Percentiles rank a stretch among this genome's conserved stretches.
These are phyloP conservation scores for Trifolium repens DNA, from an alignment of 306 rosid species.

Conservation along the genomic window DNA sequence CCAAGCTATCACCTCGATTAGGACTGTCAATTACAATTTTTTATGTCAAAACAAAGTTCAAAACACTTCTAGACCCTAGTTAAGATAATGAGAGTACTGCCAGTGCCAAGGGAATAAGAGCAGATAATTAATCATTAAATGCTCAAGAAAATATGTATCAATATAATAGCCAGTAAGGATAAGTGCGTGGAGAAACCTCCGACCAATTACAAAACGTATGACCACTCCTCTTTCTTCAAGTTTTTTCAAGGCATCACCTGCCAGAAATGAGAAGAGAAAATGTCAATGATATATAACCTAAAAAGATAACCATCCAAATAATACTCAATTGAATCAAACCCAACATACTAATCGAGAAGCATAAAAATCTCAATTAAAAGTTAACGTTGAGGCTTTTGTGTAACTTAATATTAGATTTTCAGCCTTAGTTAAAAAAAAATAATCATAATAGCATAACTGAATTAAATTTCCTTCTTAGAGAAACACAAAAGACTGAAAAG, in stretches of 20 bases:
- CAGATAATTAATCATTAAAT: constrained; percentile 26
- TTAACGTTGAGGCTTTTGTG: neutral
- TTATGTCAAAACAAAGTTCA: constrained; percentile 33
- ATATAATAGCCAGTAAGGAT: constrained; percentile 39
- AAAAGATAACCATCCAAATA: constrained; percentile 24
- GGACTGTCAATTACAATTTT: constrained; percentile 64
- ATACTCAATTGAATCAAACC: constrained; percentile 34
- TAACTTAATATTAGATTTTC: constrained; percentile 3
- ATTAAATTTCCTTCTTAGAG: constrained; percentile 18
- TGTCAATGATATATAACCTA: constrained; percentile 21
- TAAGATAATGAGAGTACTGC: neutral
- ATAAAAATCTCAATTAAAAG: constrained; percentile 20
- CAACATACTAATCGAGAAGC: constrained; percentile 5
- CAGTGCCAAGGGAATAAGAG: constrained; percentile 27
- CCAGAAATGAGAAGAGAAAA: constrained; percentile 36
- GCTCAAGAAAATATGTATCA: constrained; percentile 32
- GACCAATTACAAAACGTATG: constrained; percentile 90
- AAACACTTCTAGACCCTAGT: neutral
- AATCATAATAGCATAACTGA: constrained; percentile 2
- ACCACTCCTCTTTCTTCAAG: constrained; percentile 96
- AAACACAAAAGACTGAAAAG: constrained; percentile 19
- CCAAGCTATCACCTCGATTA: constrained; percentile 96
- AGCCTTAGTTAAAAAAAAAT: neutral
- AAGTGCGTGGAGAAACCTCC: constrained; percentile 80
- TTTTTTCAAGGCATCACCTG: constrained; percentile 90